These are phyloP conservation scores for Mortierella sp. DNA, from an alignment of 371 early-diverging fungal species.

Conservation along the genomic window DNA sequence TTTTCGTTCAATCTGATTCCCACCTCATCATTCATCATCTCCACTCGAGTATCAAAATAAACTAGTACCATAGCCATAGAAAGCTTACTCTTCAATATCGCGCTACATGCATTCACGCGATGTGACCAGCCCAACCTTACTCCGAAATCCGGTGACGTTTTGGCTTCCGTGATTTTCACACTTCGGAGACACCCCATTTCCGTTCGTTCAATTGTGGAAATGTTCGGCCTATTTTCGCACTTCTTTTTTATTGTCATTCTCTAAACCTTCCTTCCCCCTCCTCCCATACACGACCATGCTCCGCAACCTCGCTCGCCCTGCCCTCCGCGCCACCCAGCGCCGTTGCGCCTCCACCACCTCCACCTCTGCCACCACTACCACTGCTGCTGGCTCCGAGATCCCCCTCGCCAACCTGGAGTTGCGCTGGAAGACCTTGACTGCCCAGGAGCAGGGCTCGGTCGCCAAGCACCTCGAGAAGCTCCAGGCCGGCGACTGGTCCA, in stretches of 20 bases:
- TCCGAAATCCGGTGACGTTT: no score
- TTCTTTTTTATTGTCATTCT: neutral
- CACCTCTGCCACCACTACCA: no score
- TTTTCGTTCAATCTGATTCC: neutral
- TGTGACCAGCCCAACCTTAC: no score
- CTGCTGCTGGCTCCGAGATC: conserved; percentile 63
- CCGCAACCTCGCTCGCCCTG: conserved; percentile 49
- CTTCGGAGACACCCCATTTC: neutral
- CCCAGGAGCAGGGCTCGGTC: conserved; percentile 87
- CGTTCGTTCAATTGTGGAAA: neutral
- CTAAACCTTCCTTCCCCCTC: neutral
- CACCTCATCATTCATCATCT: neutral
- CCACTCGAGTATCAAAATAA: neutral
- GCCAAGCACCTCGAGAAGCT: conserved; percentile 83
- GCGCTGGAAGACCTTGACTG: conserved; percentile 89
- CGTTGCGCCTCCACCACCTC: conserved; percentile 51
- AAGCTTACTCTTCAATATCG: no score
- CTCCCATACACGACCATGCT: conserved; percentile 22
- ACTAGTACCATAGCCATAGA: no score
- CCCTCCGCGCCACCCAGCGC: conserved; percentile 48
- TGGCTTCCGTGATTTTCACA: no score
- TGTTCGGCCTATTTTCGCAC: neutral
- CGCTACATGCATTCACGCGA: no score
- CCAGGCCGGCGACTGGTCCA: conserved; percentile 96
- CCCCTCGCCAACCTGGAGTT: conserved; percentile 80